Percentiles rank a stretch among this genome's conserved stretches.
phyloP scores from a whole-genome alignment of 108 stramenopile genomes.

The Cyclotella distinguenda region DNA sequence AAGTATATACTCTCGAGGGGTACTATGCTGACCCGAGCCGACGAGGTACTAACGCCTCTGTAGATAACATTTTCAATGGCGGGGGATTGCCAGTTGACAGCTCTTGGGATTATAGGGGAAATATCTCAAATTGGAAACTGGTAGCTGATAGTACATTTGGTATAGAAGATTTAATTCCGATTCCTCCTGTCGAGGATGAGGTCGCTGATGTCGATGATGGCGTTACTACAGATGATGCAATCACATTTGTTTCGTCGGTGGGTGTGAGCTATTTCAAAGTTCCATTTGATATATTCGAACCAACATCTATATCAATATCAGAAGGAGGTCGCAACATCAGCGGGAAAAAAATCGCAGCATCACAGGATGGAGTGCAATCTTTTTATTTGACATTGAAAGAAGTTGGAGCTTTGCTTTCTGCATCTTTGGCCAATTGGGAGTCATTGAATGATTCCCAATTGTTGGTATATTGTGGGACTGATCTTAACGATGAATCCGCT shows the following conservation, averaged over 20 bases:
- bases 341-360: not conserved
- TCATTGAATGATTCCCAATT: slow-evolving; percentile 15
- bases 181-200: not conserved
- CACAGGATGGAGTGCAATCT: slow-evolving; percentile 17
- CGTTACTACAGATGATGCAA: not conserved
- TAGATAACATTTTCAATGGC: not conserved
- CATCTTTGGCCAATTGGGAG: slow-evolving; percentile 23
- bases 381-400: slow-evolving; percentile 28
- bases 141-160: slow-evolving; percentile 11
- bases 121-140: slow-evolving; percentile 11
- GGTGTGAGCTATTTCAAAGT: slow-evolving; percentile 23
- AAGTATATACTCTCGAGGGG: slow-evolving; percentile 30
- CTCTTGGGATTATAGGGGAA: slow-evolving; percentile 26
- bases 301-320: not conserved
- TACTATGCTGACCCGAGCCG: slow-evolving; percentile 26
- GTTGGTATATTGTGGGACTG: slow-evolving; percentile 2
- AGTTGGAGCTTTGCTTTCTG: slow-evolving; percentile 13
- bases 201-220: not conserved
- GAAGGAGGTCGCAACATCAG: not conserved
- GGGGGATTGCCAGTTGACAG: slow-evolving; percentile 7
- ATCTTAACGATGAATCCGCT: not conserved
- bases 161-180: slow-evolving; percentile 7
- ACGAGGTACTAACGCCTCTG: not conserved
- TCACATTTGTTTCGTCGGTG: not conserved
- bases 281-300: slow-evolving; percentile 8